phyloP scores from a whole-genome alignment of 1,284 basidiomycete species.

The Ganoderma meredithae region DNA sequence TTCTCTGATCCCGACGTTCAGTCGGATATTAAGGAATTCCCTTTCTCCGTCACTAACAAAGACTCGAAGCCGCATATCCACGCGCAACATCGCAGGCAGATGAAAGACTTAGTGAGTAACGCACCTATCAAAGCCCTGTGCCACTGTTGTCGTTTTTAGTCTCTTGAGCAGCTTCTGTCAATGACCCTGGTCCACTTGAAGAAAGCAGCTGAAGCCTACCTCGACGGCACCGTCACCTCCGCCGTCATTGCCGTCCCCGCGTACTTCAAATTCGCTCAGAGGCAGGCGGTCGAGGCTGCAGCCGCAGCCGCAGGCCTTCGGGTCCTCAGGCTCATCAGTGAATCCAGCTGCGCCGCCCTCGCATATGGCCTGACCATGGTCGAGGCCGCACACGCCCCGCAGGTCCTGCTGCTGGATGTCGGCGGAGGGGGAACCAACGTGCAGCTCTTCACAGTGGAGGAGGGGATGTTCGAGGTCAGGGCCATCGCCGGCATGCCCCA shows the following conservation, averaged over 20 bases:
- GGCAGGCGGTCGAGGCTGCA: slow-evolving; percentile 95
- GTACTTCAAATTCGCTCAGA: slow-evolving; percentile 98
- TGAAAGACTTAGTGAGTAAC: slow-evolving; percentile 86
- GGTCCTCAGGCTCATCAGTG: slow-evolving; percentile 96
- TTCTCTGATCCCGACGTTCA: neutral
- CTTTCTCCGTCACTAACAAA: slow-evolving; percentile 90
- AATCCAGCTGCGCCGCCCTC: slow-evolving; percentile 94
- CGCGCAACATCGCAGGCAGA: slow-evolving; percentile 91
- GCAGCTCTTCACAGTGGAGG: slow-evolving; percentile 96
- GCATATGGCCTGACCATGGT: slow-evolving; percentile 91
- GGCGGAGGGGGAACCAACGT: slow-evolving; percentile 99
- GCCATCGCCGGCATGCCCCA: slow-evolving; percentile 99
- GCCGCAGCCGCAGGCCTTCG: slow-evolving; percentile 91
- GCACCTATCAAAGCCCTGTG: neutral
- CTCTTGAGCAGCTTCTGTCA: slow-evolving; percentile 96
- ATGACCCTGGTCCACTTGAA: slow-evolving; percentile 99
- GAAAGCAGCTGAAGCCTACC: slow-evolving; percentile 97
- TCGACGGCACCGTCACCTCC: slow-evolving; percentile 84
- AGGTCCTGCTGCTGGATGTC: slow-evolving; percentile 97
- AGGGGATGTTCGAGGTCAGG: slow-evolving; percentile 99
- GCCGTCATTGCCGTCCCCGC: slow-evolving; percentile 96
- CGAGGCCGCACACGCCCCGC: slow-evolving; percentile 86
- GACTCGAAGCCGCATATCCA: slow-evolving; percentile 87
- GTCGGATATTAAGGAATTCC: slow-evolving; percentile 55
- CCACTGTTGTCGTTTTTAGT: slow-evolving; percentile 49